Evolutionary conservation across 192 early-diverging fungal species (phyloP), one percentile per base, ranked within the genome.

Genomic region (Coemansia sp.): DNA sequence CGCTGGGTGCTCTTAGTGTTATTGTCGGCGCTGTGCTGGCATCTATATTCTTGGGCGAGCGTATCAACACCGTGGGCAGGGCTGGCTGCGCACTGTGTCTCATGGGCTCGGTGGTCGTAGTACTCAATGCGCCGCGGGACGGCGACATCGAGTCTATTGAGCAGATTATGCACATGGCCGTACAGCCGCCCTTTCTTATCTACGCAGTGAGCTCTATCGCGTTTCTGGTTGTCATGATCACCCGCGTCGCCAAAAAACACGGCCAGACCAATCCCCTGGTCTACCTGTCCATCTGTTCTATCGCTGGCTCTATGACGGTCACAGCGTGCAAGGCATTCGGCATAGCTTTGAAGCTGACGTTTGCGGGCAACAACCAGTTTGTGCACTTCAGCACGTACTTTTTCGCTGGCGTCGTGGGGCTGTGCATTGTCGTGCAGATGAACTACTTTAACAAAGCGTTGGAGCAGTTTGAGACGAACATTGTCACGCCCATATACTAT

Each of bases 381-480:
- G 86, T 88, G 24, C 91, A 97, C 65, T 83, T 92, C 8, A 94
- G 93, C 47, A 96, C 95, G 8, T 98, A 93, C 67, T 85, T 94
- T 20, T 96, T 98, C 78, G 89, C 87, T 18, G 75, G 90, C 34
- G 86, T 93, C 27, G 93, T 95, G 27, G 79, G 78, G 3, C 74
- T 89, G 3, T 95, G 92, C 71, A 95, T 94, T 60, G 80, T 97
- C n/a, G 90, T 91, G 34, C 96, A 98, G 84, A 93, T 97, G 89
- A 98, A 98, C 78, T 98, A 97, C 78, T 95, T 98, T 65, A 98
- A 98, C 86, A 98, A 97, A 84, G 94, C 96, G 18, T 80, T 98
- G 32, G 94, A 94, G 68, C 80, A 89, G 64, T 98, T 96, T 73
- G 92, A 91, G 24, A 97, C 96, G 53, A 96, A 95, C 71, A 74